These are phyloP conservation scores for Hondaea fermentalgiana DNA, from an alignment of 108 stramenopile species.

Conservation along the genomic window DNA sequence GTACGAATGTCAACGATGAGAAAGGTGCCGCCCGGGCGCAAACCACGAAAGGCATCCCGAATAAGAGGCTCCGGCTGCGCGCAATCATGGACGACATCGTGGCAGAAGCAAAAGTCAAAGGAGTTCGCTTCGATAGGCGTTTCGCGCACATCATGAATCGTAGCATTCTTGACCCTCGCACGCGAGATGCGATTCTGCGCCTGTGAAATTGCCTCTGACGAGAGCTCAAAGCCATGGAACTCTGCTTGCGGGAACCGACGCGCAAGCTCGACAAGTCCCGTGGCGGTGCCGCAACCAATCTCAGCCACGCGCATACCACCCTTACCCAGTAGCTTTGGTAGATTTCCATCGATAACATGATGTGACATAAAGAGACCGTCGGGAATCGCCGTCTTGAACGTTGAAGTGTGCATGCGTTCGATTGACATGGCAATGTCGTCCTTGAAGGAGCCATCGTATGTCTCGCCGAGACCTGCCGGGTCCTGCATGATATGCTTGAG, in stretches of 20 bases:
- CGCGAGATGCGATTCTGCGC: not conserved
- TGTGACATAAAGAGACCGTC: not conserved
- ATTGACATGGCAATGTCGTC: constrained; percentile 6
- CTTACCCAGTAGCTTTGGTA: not conserved
- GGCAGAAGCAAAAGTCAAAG: not conserved
- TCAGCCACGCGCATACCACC: not conserved
- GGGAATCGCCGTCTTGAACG: not conserved
- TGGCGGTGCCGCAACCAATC: not conserved
- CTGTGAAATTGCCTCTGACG: not conserved
- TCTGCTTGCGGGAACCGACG: not conserved
- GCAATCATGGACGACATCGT: constrained; percentile 4
- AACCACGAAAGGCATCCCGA: not conserved
- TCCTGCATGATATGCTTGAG: not conserved
- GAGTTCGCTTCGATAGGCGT: not conserved
- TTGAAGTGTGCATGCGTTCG: not conserved
- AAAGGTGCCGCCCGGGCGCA: not conserved
- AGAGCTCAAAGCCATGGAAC: not conserved
- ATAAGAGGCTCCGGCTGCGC: not conserved
- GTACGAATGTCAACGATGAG: not conserved
- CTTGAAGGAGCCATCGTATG: not conserved
- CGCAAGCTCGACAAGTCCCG: not conserved
- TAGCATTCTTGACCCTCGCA: not conserved
- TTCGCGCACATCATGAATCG: not conserved
- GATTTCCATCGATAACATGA: not conserved
- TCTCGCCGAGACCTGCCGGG: not conserved